Evolutionary conservation across 2,329 filamentous ascomycete genomes (phyloP).

Genomic region (Arthrobotrys iridis): DNA sequence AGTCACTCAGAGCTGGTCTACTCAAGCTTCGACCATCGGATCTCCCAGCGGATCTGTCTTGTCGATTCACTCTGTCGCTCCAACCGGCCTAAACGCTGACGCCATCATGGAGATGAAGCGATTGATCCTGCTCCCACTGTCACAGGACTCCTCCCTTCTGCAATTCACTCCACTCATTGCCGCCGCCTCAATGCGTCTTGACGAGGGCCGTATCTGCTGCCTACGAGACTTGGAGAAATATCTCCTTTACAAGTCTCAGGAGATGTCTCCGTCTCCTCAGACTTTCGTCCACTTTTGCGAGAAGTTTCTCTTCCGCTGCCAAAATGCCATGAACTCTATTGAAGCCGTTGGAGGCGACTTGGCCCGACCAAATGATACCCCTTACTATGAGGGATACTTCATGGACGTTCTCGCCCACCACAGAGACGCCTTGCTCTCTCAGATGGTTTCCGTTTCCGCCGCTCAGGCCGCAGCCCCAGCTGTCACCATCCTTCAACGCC

Average conservation of each 20-base stretch:
- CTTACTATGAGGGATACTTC: conserved; percentile 96
- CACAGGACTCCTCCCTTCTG: conserved; percentile 35
- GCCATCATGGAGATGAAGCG: conserved; percentile 53
- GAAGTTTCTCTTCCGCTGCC: conserved; percentile 75
- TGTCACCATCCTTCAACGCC: conserved; percentile 32
- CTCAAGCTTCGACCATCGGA: conserved; percentile 44
- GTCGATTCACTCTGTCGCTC: conserved; percentile 32
- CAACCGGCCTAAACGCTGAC: conserved; percentile 33
- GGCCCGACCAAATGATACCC: conserved; percentile 81
- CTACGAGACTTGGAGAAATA: conserved; percentile 95
- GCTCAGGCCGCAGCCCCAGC: conserved; percentile 22
- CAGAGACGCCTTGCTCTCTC: conserved; percentile 68
- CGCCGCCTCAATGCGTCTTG: conserved; percentile 51
- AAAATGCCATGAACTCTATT: conserved; percentile 90
- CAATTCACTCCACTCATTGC: conserved; percentile 52
- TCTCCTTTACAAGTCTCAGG: conserved; percentile 86
- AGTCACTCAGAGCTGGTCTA: conserved; percentile 37
- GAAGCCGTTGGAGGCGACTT: conserved; percentile 87
- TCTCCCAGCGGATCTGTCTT: conserved; percentile 41
- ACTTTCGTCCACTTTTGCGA: conserved; percentile 68
- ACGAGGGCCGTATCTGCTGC: conserved; percentile 72
- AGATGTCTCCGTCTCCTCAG: conserved; percentile 74
- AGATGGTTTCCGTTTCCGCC: conserved; percentile 66
- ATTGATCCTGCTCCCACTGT: conserved; percentile 46
- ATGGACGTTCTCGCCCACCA: conserved; percentile 90